Conservation (phyloP, 2,329 filamentous ascomycete species). For the Fusarium sp. region DNA sequence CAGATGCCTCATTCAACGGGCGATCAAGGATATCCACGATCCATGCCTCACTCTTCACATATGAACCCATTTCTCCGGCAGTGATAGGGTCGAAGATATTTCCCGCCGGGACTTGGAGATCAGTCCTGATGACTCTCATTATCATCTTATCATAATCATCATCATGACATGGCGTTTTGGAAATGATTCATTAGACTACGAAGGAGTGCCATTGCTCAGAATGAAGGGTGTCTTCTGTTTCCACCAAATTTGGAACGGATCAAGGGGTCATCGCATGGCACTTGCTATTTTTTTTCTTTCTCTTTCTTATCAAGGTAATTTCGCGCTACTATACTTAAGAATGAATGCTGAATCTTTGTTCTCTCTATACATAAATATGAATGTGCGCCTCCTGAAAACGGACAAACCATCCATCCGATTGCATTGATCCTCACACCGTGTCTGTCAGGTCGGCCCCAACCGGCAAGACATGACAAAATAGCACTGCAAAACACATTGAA, state of each 20-base stretch:
- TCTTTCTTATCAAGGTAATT: background rate
- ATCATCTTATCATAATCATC: slow-evolving; percentile 10
- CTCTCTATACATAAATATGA: background rate
- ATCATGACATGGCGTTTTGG: slow-evolving; percentile 35
- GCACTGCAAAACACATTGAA: background rate
- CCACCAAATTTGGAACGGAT: background rate
- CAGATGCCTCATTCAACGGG: slow-evolving; percentile 33
- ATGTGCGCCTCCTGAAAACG: background rate
- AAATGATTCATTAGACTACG: slow-evolving; percentile 20
- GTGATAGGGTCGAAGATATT: background rate
- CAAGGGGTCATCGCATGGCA: background rate
- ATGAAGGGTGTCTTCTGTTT: background rate
- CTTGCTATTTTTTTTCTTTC: background rate
- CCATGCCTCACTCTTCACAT: slow-evolving; percentile 37
- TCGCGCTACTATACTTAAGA: background rate
- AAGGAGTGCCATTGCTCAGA: slow-evolving; percentile 8
- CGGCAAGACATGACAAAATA: background rate
- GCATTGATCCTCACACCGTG: background rate
- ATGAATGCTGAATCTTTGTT: background rate
- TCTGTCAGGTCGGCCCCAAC: background rate
- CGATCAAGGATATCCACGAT: slow-evolving; percentile 33
- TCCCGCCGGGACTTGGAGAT: background rate
- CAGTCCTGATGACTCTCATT: slow-evolving; percentile 23
- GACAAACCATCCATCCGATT: background rate
- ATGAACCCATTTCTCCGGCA: slow-evolving; percentile 30